Evolutionary conservation across 108 stramenopile genomes (phyloP).

Genomic region (Discostella pseudostelligera): DNA sequence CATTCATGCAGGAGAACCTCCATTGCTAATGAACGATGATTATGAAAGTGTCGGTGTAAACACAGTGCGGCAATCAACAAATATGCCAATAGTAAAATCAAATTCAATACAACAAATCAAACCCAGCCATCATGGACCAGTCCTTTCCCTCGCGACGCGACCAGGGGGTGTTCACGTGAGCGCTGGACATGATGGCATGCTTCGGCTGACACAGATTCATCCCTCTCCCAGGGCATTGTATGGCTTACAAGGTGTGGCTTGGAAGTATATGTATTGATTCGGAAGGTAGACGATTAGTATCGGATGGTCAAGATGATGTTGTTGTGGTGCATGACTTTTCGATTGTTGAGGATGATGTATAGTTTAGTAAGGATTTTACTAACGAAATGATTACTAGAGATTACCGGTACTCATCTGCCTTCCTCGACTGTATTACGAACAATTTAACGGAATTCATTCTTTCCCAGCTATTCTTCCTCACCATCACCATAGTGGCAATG

Average conservation of each 20-base stretch:
- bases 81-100: constrained; percentile 3
- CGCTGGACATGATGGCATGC: constrained; percentile 64
- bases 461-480: no score
- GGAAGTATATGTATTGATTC: constrained; percentile 39
- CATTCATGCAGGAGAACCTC: background rate
- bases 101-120: constrained; percentile 20
- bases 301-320: constrained; percentile 46
- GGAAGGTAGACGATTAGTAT: constrained; percentile 36
- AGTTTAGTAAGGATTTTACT: no score
- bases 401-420: no score
- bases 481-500: no score
- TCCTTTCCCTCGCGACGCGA: constrained; percentile 51
- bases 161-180: constrained; percentile 58
- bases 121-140: constrained; percentile 55
- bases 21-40: background rate
- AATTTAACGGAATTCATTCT: no score
- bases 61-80: background rate
- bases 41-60: no score
- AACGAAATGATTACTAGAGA: no score
- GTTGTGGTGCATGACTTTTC: constrained; percentile 54
- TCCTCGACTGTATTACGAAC: no score
- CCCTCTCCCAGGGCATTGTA: constrained; percentile 24
- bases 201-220: constrained; percentile 47
- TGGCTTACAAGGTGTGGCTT: constrained; percentile 48
- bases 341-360: constrained; percentile 1